Conservation (phyloP, 495 filamentous ascomycete species). For the Aspergillus sclerotiicarbonarius region DNA sequence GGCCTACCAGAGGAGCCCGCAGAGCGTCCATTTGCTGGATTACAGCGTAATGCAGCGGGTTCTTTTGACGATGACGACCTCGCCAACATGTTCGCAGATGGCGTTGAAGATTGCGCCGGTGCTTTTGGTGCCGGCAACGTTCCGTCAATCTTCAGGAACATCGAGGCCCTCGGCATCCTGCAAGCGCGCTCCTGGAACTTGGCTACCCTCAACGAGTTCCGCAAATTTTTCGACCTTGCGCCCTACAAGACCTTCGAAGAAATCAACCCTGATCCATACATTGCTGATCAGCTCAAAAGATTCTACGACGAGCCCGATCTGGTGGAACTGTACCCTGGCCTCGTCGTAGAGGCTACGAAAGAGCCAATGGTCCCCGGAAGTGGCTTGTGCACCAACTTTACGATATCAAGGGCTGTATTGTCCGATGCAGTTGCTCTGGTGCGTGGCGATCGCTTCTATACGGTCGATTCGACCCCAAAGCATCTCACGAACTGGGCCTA, state of each 20-base stretch:
- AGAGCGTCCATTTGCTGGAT: constrained; percentile 61
- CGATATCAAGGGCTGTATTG: constrained; percentile 77
- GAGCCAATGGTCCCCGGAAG: constrained; percentile 70
- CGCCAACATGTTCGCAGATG: constrained; percentile 61
- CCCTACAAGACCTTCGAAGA: constrained; percentile 77
- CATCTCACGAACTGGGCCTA: constrained; percentile 82
- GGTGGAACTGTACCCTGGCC: constrained; percentile 79
- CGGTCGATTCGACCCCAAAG: constrained; percentile 67
- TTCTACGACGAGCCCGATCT: constrained; percentile 78
- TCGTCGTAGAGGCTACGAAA: constrained; percentile 81
- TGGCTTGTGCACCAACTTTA: constrained; percentile 78
- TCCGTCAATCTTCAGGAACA: constrained; percentile 65
- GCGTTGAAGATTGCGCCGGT: constrained; percentile 58
- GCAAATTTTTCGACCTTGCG: constrained; percentile 73
- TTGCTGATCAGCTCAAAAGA: constrained; percentile 66
- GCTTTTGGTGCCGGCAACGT: constrained; percentile 73
- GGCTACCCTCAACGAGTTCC: constrained; percentile 83
- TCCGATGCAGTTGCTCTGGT: constrained; percentile 86
- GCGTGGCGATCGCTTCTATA: constrained; percentile 85
- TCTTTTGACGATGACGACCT: constrained; percentile 65
- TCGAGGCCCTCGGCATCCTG: constrained; percentile 85
- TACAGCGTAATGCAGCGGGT: constrained; percentile 59
- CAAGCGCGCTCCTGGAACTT: constrained; percentile 82
- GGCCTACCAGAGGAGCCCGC: constrained; percentile 59
- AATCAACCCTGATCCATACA: constrained; percentile 77